A percentile compares a stretch with the other conserved stretches of the same genome.
Evolutionary conservation across 108 stramenopile genomes (phyloP).

Genomic region (Conticribra guillardii): DNA sequence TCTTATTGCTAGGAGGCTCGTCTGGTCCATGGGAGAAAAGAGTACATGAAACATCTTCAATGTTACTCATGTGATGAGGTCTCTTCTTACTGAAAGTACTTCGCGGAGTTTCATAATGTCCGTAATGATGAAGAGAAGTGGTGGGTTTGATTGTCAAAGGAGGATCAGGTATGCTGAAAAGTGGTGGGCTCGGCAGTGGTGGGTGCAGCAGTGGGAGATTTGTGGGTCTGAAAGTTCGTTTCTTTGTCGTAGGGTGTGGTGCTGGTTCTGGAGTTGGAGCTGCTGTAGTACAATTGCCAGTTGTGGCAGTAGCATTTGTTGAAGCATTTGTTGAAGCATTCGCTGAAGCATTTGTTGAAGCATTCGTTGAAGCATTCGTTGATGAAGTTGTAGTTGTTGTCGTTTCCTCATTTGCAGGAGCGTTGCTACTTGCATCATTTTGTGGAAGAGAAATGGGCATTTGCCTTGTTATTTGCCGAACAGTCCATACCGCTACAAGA

Average conservation of each 20-base stretch:
- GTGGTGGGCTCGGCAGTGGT: neutral
- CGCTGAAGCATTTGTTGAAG: too few species aligned
- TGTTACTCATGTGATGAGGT: neutral
- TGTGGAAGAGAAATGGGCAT: neutral
- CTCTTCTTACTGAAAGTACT: neutral
- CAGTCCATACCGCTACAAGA: slow-evolving; percentile 14
- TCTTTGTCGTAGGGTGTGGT: too few species aligned
- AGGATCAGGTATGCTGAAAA: too few species aligned
- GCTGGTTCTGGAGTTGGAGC: too few species aligned
- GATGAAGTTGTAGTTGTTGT: too few species aligned
- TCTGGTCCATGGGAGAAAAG: slow-evolving; percentile 3
- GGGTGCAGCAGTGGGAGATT: neutral
- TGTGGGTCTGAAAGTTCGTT: too few species aligned
- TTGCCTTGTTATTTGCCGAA: slow-evolving; percentile 1
- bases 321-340: too few species aligned
- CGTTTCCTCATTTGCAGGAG: too few species aligned
- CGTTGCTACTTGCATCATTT: neutral
- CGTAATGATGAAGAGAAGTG: slow-evolving; percentile 39
- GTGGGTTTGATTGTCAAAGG: too few species aligned
- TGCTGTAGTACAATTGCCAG: too few species aligned
- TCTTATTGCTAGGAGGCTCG: neutral
- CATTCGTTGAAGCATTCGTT: too few species aligned
- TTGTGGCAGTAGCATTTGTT: too few species aligned
- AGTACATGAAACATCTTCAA: neutral
- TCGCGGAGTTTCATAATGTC: slow-evolving; percentile 30